phyloP scores from a whole-genome alignment of 108 stramenopile species.

The Cyclostephanos tholiformis region DNA sequence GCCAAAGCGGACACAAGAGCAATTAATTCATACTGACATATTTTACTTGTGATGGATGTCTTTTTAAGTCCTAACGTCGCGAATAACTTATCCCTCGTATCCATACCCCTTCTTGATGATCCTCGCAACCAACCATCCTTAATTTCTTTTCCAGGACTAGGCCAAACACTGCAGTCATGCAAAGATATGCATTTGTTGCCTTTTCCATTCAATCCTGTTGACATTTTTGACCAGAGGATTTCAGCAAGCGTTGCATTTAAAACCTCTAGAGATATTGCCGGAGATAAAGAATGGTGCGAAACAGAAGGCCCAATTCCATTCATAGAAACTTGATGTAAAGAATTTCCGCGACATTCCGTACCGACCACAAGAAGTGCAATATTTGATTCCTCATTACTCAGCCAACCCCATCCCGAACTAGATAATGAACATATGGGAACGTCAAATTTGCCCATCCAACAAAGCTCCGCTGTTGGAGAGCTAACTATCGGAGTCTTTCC shows the following conservation, averaged over 20 bases:
- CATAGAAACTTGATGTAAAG: background rate
- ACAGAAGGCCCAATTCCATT: background rate
- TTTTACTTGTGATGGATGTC: conserved; percentile 27
- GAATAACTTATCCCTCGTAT: conserved; percentile 10
- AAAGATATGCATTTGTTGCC: background rate
- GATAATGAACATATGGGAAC: conserved; percentile 37
- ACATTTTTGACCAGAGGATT: conserved; percentile 16
- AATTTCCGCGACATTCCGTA: conserved; percentile 21
- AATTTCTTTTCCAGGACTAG: conserved; percentile 45
- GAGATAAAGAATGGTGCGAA: conserved; percentile 25
- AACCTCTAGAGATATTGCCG: conserved; percentile 42
- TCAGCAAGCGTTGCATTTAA: conserved; percentile 29
- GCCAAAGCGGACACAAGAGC: background rate
- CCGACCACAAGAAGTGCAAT: conserved; percentile 31
- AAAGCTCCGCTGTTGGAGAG: conserved; percentile 4
- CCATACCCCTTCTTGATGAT: background rate
- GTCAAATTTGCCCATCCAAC: conserved; percentile 30
- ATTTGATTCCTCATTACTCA: background rate
- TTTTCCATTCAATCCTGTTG: background rate
- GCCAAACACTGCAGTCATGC: conserved; percentile 44
- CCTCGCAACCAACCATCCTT: conserved; percentile 34
- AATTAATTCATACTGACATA: conserved; percentile 33
- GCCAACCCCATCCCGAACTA: conserved; percentile 35
- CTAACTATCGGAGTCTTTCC: background rate
- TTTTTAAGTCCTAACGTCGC: conserved; percentile 15